A percentile compares a stretch with the other conserved stretches of the same genome.
Conservation (phyloP, 2,329 filamentous ascomycete genomes). For the Diplodia scrobiculata region DNA sequence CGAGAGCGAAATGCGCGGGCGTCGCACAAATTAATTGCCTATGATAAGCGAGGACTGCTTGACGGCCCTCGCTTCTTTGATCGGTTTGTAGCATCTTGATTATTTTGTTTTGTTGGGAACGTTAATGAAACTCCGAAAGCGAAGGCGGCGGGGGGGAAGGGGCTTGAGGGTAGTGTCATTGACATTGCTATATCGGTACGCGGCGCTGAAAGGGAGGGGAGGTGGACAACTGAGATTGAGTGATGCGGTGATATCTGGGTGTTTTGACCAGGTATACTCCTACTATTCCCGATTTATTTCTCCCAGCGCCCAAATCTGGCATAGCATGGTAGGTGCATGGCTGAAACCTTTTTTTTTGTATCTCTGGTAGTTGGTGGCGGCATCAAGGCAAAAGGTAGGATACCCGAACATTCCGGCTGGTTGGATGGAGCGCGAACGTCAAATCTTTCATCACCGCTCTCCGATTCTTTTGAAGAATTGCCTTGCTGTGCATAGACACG, state of each 20-base stretch:
- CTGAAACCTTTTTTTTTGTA: not conserved
- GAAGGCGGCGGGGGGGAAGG: not conserved
- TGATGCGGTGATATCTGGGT: not conserved
- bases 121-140: conserved; percentile 1
- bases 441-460: not conserved
- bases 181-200: not conserved
- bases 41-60: not conserved
- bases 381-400: not conserved
- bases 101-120: conserved; percentile 8
- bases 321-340: not conserved
- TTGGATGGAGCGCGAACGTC: not conserved
- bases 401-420: not conserved
- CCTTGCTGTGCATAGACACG: not conserved
- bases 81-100: not conserved
- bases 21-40: not conserved
- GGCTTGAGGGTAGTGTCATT: not conserved
- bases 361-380: not conserved
- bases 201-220: not conserved
- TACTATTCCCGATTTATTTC: not conserved
- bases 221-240: not conserved
- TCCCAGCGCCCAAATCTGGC: not conserved
- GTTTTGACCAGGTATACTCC: not conserved
- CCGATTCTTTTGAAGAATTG: not conserved
- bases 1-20: not conserved
- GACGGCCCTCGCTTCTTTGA: conserved; percentile 2